Evolutionary conservation across 2,329 filamentous ascomycete genomes (phyloP).

Genomic region (Aspergillus carbonarius): DNA sequence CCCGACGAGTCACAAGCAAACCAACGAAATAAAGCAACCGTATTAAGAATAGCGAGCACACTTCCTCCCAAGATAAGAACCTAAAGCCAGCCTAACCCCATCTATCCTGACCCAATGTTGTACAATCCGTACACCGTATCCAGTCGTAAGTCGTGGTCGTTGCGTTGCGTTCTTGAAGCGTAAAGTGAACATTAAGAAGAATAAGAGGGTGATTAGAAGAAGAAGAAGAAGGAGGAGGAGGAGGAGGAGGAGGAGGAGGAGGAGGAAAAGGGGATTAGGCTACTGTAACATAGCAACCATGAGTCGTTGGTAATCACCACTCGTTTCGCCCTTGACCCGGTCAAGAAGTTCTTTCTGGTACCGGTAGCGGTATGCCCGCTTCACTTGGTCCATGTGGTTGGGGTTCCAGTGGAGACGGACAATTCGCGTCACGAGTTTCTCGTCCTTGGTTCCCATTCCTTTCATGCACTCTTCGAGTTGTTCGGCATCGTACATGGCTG

Average conservation of each 20-base stretch:
- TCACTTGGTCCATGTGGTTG: constrained; percentile 71
- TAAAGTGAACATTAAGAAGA: not conserved
- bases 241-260: not conserved
- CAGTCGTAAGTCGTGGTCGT: not conserved
- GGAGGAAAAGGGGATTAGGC: not conserved
- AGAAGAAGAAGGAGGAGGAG: not conserved
- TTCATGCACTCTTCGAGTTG: constrained; percentile 85
- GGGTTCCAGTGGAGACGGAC: constrained; percentile 82
- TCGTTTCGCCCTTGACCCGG: constrained; percentile 78
- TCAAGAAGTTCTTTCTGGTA: constrained; percentile 67
- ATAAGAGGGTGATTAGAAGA: not conserved
- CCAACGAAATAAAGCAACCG: no score
- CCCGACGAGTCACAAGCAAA: no score
- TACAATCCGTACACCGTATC: not conserved
- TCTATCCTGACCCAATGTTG: no score
- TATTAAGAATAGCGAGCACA: no score
- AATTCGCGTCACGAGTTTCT: constrained; percentile 71
- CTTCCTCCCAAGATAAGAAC: no score
- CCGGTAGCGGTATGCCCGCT: constrained; percentile 70
- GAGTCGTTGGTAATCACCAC: constrained; percentile 75
- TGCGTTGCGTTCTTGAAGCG: not conserved
- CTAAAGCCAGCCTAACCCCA: no score
- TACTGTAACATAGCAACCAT: constrained; percentile 65
- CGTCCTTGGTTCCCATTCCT: constrained; percentile 83
- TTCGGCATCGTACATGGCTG: constrained; percentile 77